These are phyloP conservation scores for Silene uniflora DNA, from an alignment of 148 eudicot genomes.

Conservation along the genomic window DNA sequence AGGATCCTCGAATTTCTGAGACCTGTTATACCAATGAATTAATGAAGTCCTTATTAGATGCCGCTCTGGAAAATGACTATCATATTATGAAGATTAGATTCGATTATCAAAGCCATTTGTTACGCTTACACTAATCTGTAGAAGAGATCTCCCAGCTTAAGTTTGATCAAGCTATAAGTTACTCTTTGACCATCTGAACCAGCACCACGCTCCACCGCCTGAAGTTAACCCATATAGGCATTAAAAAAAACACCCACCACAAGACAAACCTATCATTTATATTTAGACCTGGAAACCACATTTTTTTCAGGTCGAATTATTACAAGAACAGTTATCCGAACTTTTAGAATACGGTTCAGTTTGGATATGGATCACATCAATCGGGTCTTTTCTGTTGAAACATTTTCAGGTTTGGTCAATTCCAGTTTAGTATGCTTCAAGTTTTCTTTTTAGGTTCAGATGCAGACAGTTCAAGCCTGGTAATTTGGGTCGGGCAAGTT, in stretches of 20 bases:
- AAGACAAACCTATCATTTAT: background rate
- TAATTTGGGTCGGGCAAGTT: background rate
- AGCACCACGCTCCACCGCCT: constrained; percentile 94
- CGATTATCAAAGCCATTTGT: constrained; percentile 2
- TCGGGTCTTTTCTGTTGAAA: background rate
- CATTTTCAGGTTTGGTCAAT: background rate
- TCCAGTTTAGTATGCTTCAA: no score
- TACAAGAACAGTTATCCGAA: background rate
- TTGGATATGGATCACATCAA: no score
- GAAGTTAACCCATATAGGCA: constrained; percentile 20
- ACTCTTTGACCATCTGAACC: constrained; percentile 89
- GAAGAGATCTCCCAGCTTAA: constrained; percentile 77
- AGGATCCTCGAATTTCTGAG: constrained; percentile 92
- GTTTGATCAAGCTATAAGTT: constrained; percentile 76
- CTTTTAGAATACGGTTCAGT: background rate
- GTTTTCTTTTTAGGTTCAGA: background rate
- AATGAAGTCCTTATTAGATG: constrained; percentile 1
- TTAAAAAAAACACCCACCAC: background rate
- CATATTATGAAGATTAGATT: background rate
- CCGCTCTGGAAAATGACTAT: background rate
- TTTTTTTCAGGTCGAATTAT: background rate
- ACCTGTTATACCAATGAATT: constrained; percentile 38
- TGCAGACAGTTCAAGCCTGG: background rate
- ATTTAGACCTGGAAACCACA: background rate
- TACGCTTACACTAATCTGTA: constrained; percentile 85